These are phyloP conservation scores for Phlyctochytrium planicorne DNA, from an alignment of 192 early-diverging fungal genomes.

Conservation along the genomic window DNA sequence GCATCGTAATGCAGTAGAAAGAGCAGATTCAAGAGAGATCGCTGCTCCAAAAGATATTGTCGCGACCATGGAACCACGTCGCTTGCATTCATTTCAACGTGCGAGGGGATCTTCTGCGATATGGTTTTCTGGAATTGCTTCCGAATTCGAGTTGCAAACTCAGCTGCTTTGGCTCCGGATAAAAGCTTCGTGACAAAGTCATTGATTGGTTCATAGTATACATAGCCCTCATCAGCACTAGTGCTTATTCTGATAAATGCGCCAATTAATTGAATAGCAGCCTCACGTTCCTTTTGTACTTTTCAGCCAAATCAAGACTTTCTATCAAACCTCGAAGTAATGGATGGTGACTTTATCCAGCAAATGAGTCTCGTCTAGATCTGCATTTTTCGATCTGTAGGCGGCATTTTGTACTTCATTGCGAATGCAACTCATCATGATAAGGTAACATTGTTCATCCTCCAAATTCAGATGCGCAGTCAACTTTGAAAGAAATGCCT, in stretches of 20 bases:
- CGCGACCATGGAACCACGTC: slow-evolving; percentile 35
- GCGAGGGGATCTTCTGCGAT: slow-evolving; percentile 10
- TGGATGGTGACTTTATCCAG: not conserved
- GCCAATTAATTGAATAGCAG: not conserved
- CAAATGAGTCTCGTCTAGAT: no score
- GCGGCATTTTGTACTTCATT: no score
- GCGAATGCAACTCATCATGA: no score
- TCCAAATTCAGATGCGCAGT: no score
- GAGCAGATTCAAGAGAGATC: slow-evolving; percentile 35
- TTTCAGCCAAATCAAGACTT: not conserved
- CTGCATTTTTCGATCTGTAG: no score
- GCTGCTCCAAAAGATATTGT: slow-evolving; percentile 42
- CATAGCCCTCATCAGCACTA: slow-evolving; percentile 16
- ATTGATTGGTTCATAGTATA: slow-evolving; percentile 7
- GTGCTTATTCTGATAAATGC: not conserved
- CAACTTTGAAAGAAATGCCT: no score
- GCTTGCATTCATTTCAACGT: slow-evolving; percentile 21
- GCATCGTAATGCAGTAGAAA: slow-evolving; percentile 41
- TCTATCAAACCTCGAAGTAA: not conserved
- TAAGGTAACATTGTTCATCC: no score
- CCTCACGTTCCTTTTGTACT: not conserved
- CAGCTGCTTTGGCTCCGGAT: not conserved
- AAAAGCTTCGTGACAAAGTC: slow-evolving; percentile 15
- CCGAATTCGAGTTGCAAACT: slow-evolving; percentile 16
- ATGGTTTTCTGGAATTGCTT: slow-evolving; percentile 26